These are phyloP conservation scores for Glonium stellatum DNA, from an alignment of 495 filamentous ascomycete genomes.

Conservation along the genomic window DNA sequence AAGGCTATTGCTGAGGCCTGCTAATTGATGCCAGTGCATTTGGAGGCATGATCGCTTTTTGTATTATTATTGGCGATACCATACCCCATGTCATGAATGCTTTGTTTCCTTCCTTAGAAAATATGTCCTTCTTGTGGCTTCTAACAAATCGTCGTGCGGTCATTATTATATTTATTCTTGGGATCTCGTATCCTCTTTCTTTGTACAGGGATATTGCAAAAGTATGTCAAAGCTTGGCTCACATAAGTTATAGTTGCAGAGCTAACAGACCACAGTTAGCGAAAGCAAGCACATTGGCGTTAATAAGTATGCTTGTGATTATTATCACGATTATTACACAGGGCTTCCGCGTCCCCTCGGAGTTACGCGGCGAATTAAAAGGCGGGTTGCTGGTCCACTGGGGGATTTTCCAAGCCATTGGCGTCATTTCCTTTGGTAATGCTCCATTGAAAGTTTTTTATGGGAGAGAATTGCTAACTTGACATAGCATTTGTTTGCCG, in stretches of 20 bases:
- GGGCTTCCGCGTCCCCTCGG: slow-evolving; percentile 60
- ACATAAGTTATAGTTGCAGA: neutral
- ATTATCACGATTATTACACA: slow-evolving; percentile 84
- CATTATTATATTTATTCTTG: slow-evolving; percentile 76
- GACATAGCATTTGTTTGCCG: slow-evolving; percentile 74
- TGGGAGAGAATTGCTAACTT: slow-evolving; percentile 32
- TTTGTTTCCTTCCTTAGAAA: slow-evolving; percentile 66
- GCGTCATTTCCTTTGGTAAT: slow-evolving; percentile 93
- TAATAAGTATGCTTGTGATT: slow-evolving; percentile 88
- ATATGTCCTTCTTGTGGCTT: slow-evolving; percentile 71
- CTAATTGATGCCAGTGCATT: slow-evolving; percentile 55
- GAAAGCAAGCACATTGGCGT: slow-evolving; percentile 85
- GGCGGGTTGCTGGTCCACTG: slow-evolving; percentile 63
- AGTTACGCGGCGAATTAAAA: slow-evolving; percentile 61
- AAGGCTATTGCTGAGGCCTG: too few relatives aligned
- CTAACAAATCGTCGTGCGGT: slow-evolving; percentile 72
- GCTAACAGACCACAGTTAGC: slow-evolving; percentile 59
- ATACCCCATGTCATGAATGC: slow-evolving; percentile 84
- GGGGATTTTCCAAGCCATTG: slow-evolving; percentile 90
- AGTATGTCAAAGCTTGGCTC: slow-evolving; percentile 43
- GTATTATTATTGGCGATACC: slow-evolving; percentile 91
- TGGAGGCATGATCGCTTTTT: slow-evolving; percentile 96
- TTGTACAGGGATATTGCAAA: slow-evolving; percentile 96
- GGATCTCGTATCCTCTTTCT: slow-evolving; percentile 85
- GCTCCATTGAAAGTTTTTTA: neutral